Evolutionary conservation across 306 rosid species (phyloP).

Genomic region (Crataegus laevigata): DNA sequence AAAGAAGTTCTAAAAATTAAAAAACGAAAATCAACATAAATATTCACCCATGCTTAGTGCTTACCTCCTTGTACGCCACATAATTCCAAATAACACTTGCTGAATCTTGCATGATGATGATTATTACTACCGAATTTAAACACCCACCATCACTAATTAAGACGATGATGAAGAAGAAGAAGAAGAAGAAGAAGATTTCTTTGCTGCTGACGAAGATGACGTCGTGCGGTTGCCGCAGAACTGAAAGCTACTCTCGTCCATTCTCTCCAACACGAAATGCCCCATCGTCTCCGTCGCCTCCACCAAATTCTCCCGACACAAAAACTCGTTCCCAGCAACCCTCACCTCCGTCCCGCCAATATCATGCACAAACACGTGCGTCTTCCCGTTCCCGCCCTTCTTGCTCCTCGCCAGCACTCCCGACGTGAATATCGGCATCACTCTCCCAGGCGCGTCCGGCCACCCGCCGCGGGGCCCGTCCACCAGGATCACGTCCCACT

Average conservation of each 20-base stretch:
- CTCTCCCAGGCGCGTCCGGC: constrained; percentile 88
- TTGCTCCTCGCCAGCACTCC: constrained; percentile 86
- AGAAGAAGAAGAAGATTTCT: background rate
- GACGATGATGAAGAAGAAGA: constrained; percentile 16
- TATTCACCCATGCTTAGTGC: constrained; percentile 20
- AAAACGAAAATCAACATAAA: constrained; percentile 28
- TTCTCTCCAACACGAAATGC: constrained; percentile 73
- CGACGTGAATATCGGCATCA: constrained; percentile 79
- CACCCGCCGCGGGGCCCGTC: constrained; percentile 92
- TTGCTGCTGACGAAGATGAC: constrained; percentile 2
- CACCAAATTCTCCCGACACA: constrained; percentile 73
- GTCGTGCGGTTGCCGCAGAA: constrained; percentile 52
- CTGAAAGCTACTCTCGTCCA: constrained; percentile 68
- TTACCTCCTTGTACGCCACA: constrained; percentile 1
- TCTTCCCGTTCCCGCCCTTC: constrained; percentile 79
- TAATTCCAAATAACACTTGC: constrained; percentile 16
- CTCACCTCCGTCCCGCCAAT: constrained; percentile 51
- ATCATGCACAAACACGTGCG: constrained; percentile 86
- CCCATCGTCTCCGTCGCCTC: constrained; percentile 61
- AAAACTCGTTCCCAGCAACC: constrained; percentile 68
- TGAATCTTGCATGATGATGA: background rate
- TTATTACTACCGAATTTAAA: background rate
- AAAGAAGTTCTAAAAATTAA: constrained; percentile 6
- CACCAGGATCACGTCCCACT: constrained; percentile 82
- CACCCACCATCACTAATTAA: constrained; percentile 7